Conservation (phyloP, 2,329 filamentous ascomycete species). For the Endoconidiophora laricicola region DNA sequence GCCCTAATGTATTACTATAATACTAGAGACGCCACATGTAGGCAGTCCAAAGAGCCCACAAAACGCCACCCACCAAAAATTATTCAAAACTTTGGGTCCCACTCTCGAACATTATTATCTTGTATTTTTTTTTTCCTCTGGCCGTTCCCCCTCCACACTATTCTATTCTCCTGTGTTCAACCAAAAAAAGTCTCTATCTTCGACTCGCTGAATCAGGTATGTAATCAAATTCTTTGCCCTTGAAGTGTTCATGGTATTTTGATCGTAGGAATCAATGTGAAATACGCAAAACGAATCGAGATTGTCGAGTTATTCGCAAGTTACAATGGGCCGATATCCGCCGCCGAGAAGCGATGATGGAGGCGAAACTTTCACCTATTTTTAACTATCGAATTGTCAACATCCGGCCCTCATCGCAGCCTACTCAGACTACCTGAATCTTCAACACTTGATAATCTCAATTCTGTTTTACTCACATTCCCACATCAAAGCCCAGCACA, state of each 20-base stretch:
- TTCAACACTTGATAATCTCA: not conserved
- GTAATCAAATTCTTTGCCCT: not conserved
- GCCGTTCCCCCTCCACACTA: not conserved
- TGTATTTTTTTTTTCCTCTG: slow-evolving; percentile 6
- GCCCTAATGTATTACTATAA: slow-evolving; percentile 11
- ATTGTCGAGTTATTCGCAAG: too few species aligned
- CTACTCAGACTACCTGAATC: not conserved
- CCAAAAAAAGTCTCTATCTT: slow-evolving; percentile 10
- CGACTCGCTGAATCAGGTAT: slow-evolving; percentile 12
- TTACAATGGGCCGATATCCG: too few species aligned
- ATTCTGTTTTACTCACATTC: too few species aligned
- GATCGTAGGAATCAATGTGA: too few species aligned
- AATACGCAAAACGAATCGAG: too few species aligned
- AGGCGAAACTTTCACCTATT: too few species aligned
- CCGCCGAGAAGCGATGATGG: too few species aligned
- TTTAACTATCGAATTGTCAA: too few species aligned
- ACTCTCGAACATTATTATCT: slow-evolving; percentile 5
- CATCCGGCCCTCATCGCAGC: not conserved
- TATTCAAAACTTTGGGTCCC: slow-evolving; percentile 4
- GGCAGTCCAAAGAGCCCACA: slow-evolving; percentile 3
- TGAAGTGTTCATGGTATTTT: too few species aligned
- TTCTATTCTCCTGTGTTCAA: slow-evolving; percentile 12
- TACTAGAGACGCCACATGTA: not conserved
- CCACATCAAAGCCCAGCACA: not conserved
- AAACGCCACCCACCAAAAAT: slow-evolving; percentile 11